Evolutionary conservation across 129 eudicot genomes (phyloP).

Genomic region (Pittosporum tobira): DNA sequence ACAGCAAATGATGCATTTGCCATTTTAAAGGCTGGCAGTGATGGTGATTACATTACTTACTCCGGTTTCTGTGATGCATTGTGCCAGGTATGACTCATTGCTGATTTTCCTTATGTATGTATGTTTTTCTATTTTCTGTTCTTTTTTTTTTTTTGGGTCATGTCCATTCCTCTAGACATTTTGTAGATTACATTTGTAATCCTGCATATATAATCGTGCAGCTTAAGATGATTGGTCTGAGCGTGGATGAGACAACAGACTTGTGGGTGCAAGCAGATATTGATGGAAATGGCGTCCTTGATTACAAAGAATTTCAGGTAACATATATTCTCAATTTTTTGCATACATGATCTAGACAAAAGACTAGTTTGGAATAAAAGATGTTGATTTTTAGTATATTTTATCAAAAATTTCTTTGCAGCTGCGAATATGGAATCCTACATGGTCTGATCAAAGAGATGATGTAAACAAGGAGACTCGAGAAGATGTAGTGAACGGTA

Average conservation of each 20-base stretch:
- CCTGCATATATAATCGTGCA: constrained; percentile 22
- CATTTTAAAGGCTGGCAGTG: constrained; percentile 66
- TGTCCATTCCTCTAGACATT: neutral
- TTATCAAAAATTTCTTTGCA: constrained; percentile 26
- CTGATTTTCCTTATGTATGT: neutral
- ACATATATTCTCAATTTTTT: neutral
- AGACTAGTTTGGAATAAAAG: no score
- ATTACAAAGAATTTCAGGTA: constrained; percentile 76
- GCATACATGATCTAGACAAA: no score
- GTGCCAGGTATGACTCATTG: constrained; percentile 45
- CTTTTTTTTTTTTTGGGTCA: no score
- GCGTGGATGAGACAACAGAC: constrained; percentile 61
- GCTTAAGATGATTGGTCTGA: constrained; percentile 74
- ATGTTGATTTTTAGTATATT: no score
- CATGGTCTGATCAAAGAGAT: constrained; percentile 33
- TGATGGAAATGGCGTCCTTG: constrained; percentile 80
- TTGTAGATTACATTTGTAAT: neutral
- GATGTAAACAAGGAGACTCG: constrained; percentile 16
- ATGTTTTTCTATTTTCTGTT: neutral
- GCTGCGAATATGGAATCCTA: constrained; percentile 76
- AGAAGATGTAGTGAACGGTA: constrained; percentile 35
- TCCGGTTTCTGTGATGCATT: constrained; percentile 77
- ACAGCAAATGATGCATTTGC: constrained; percentile 71
- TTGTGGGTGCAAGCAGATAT: constrained; percentile 89
- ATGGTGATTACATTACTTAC: constrained; percentile 69